phyloP scores from a whole-genome alignment of 148 eudicot species.

The Chenopodium formosanum region DNA sequence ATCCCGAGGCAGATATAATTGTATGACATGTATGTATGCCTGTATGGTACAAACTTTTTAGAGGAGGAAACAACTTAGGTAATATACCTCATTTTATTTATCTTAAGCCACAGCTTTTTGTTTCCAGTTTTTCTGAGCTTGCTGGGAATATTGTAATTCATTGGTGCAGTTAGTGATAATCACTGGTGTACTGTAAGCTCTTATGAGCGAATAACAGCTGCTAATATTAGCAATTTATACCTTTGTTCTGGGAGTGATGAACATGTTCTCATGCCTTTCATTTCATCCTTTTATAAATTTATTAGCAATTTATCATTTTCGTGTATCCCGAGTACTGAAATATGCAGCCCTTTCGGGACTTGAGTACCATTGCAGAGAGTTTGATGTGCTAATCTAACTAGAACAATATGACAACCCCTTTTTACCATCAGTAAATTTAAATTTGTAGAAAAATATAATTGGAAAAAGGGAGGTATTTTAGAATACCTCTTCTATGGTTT shows the following conservation, averaged over 20 bases:
- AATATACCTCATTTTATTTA: not conserved
- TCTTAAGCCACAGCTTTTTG: not conserved
- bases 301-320: too few relatives aligned
- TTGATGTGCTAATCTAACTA: not conserved
- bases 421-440: too few relatives aligned
- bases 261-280: too few relatives aligned
- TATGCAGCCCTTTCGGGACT: not conserved
- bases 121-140: not conserved
- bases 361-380: not conserved
- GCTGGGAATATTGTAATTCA: conserved; percentile 17
- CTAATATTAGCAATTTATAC: not conserved
- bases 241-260: not conserved
- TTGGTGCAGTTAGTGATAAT: not conserved
- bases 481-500: conserved; percentile 15
- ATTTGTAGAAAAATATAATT: too few relatives aligned
- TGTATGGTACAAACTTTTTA: not conserved
- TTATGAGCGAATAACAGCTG: not conserved
- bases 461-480: conserved; percentile 21
- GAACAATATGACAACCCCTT: not conserved
- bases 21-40: conserved; percentile 6
- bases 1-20: conserved; percentile 3
- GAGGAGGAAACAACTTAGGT: not conserved
- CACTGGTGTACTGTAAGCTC: not conserved
- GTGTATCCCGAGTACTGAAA: too few relatives aligned
- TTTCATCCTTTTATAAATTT: too few relatives aligned